Evolutionary conservation across 2,329 filamentous ascomycete genomes (phyloP), one percentile per base, ranked within the genome.

Genomic region (Clathrospora elynae): DNA sequence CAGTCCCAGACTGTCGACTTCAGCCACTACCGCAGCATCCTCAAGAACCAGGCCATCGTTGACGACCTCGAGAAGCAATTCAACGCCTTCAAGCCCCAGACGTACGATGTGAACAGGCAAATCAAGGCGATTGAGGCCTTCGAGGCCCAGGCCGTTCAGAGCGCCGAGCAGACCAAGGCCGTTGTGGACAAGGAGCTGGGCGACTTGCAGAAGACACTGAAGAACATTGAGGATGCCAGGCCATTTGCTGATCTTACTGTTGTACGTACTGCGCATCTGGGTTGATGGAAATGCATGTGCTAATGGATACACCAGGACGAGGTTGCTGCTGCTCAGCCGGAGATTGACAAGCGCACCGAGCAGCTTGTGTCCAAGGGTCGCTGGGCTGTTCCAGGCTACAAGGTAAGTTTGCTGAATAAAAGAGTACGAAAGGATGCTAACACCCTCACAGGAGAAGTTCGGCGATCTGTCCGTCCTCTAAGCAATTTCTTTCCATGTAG

Each of bases 351-450:
- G 84, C 95, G 95, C 83, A 96, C 92, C 65, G 78, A 85, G 67
- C 85, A 93, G 78, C 84, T 99, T 72, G 91, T 99, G 58, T 89
- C 89, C 75, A 96, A 95, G 86, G 92, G 92, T 74, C 89, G 90
- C 84, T 99, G 93, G 93, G 83, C 86, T 79, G 91, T 96, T 70
- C 91, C 93, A 55, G 93, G 93, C 72, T 99, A 99, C 88, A 96
- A 96, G 90, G 92, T 92, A 79, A 66, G 86, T 75, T 35, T 51
- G 11, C 22, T 17, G 17, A 9, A 8, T 17, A 11, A 13, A 7
- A 7, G 25, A 12, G 11, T 7, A 4, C 1, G 11, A 12, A 16
- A 26, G n/a, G 4, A n/a, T 48, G 49, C 79, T 87, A 72, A 86
- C 71, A 42, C 54, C 49, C 59, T 32, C 67, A 59, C 67, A 97